Percentiles rank a stretch among this genome's conserved stretches.
phyloP scores from a whole-genome alignment of 1,284 basidiomycete genomes.

The Uromyces viciae-fabae region DNA sequence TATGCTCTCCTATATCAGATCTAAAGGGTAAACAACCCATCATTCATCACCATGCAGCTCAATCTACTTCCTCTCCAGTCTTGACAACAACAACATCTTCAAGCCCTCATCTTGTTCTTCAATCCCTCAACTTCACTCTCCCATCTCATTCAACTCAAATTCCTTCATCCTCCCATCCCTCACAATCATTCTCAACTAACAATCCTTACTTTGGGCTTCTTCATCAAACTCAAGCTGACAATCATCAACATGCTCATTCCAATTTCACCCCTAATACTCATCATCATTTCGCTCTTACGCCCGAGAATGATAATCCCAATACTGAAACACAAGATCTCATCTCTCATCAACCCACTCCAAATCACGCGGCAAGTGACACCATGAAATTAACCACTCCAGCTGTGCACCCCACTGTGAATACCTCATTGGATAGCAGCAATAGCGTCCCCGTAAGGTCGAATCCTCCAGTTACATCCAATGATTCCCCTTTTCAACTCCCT shows the following conservation, averaged over 20 bases:
- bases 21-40: background rate
- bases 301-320: background rate
- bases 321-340: too few relatives aligned
- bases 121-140: too few relatives aligned
- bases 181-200: background rate
- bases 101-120: background rate
- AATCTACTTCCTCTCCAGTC: background rate
- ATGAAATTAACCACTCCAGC: too few relatives aligned
- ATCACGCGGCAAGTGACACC: too few relatives aligned
- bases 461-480: background rate
- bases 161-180: background rate
- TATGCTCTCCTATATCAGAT: background rate
- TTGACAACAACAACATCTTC: background rate
- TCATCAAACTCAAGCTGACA: background rate
- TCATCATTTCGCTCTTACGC: too few relatives aligned
- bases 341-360: background rate
- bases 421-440: constrained; percentile 24
- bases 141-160: background rate
- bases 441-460: constrained; percentile 7
- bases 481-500: background rate
- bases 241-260: background rate
- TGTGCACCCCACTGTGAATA: too few relatives aligned
- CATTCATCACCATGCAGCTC: background rate
- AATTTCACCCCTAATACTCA: background rate
- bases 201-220: constrained; percentile 2